Evolutionary conservation across 2,329 filamentous ascomycete genomes (phyloP).

Genomic region (Xylaria sp.): DNA sequence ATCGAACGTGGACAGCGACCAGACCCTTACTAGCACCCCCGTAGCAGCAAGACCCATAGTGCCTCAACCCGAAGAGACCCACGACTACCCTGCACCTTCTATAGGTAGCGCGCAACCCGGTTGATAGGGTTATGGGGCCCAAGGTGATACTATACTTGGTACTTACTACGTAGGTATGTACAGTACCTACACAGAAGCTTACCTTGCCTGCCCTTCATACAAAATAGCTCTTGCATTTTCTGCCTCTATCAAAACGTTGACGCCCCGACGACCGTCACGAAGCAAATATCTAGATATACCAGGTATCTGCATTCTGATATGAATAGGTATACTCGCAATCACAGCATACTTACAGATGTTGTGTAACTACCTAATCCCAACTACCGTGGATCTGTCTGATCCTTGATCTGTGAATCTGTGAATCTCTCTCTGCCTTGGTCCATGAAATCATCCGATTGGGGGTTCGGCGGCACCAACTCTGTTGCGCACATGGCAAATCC

Average conservation of each 20-base stretch:
- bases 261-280: not conserved
- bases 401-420: not conserved
- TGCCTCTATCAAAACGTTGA: not conserved
- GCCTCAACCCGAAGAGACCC: not conserved
- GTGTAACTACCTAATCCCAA: not conserved
- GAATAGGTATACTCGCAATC: not conserved
- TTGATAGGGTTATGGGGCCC: slow-evolving; percentile 25
- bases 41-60: not conserved
- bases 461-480: not conserved
- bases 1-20: slow-evolving; percentile 36
- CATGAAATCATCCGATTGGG: slow-evolving; percentile 4
- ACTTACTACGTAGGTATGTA: no score
- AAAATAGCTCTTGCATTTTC: no score
- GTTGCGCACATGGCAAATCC: not conserved
- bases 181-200: no score
- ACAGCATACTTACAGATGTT: not conserved
- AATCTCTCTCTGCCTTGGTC: not conserved
- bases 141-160: not conserved
- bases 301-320: not conserved
- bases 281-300: no score
- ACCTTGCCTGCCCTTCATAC: no score
- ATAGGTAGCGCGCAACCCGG: slow-evolving; percentile 13
- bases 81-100: not conserved
- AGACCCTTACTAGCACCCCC: slow-evolving; percentile 12
- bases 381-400: not conserved